These are phyloP conservation scores for Irpex sp. DNA, from an alignment of 1,284 basidiomycete genomes.

Conservation along the genomic window DNA sequence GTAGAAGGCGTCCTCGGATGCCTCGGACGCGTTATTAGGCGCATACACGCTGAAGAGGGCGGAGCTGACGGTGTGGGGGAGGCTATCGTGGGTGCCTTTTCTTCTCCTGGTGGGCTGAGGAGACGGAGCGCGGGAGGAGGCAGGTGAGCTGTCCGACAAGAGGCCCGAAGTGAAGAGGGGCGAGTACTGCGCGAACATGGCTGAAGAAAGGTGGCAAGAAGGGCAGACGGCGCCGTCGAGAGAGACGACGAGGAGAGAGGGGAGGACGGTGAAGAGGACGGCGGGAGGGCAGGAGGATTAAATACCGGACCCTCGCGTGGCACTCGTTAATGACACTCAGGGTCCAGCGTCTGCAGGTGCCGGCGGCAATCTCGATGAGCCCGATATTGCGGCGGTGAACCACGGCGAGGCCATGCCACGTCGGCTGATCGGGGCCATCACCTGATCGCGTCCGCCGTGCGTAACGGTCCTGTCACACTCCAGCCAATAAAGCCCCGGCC, in stretches of 20 bases:
- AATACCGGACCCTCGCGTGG: neutral
- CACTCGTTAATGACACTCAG: neutral
- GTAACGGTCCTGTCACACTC: neutral
- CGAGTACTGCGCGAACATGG: constrained; percentile 41
- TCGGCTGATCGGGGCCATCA: constrained; percentile 9
- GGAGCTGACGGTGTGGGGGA: constrained; percentile 38
- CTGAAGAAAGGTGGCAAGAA: neutral
- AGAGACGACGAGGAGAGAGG: constrained; percentile 8
- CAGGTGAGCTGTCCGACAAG: constrained; percentile 28
- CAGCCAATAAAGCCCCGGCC: neutral
- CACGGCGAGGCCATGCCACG: constrained; percentile 7
- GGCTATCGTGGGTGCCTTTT: constrained; percentile 27
- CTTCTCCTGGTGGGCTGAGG: constrained; percentile 31
- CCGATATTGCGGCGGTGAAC: constrained; percentile 1
- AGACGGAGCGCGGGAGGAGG: constrained; percentile 29
- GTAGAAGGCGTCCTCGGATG: constrained; percentile 20
- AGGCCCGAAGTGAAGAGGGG: constrained; percentile 62
- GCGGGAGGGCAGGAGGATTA: neutral
- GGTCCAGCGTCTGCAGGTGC: neutral
- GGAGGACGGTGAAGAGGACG: neutral
- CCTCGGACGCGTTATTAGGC: neutral
- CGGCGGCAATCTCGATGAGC: neutral
- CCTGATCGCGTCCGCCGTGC: neutral
- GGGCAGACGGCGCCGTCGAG: neutral
- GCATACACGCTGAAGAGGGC: constrained; percentile 24